Percentiles rank a stretch among this genome's conserved stretches.
Evolutionary conservation across 805 yeast species (phyloP).

Genomic region (Ascoidea rubescens): DNA sequence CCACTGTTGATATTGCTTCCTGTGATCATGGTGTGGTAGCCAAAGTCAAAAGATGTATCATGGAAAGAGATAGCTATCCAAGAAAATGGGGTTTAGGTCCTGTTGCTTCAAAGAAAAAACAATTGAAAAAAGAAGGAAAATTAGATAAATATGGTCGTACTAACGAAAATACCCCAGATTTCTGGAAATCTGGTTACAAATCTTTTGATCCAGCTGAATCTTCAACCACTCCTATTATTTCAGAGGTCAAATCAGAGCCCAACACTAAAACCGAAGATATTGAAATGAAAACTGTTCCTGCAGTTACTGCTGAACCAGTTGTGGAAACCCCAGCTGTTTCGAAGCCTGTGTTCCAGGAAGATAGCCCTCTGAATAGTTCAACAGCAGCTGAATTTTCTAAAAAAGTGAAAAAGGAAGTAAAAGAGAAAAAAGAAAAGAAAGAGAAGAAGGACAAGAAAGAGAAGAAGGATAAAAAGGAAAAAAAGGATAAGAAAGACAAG

Average conservation of each 20-base stretch:
- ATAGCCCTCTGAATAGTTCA: no score
- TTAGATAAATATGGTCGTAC: conserved; percentile 90
- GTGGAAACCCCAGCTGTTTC: conserved; percentile 14
- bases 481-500: conserved; percentile 48
- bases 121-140: conserved; percentile 92
- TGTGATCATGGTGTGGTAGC: conserved; percentile 99
- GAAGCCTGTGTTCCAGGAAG: conserved; percentile 20
- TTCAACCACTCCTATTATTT: conserved; percentile 25
- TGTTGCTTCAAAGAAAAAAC: conserved; percentile 96
- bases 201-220: conserved; percentile 27
- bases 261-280: no score
- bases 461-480: conserved; percentile 42
- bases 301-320: conserved; percentile 33
- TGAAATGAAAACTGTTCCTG: conserved; percentile 19
- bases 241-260: conserved; percentile 24
- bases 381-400: no score
- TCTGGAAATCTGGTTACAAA: conserved; percentile 77
- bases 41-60: conserved; percentile 95
- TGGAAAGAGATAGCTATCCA: conserved; percentile 99
- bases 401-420: conserved; percentile 16
- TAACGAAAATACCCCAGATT: conserved; percentile 86
- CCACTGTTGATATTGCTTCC: conserved; percentile 88
- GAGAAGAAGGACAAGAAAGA: conserved; percentile 38
- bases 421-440: conserved; percentile 37
- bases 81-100: conserved; percentile 99